These are phyloP conservation scores for Russula ochroleuca DNA, from an alignment of 768 basidiomycete genomes.

Conservation along the genomic window DNA sequence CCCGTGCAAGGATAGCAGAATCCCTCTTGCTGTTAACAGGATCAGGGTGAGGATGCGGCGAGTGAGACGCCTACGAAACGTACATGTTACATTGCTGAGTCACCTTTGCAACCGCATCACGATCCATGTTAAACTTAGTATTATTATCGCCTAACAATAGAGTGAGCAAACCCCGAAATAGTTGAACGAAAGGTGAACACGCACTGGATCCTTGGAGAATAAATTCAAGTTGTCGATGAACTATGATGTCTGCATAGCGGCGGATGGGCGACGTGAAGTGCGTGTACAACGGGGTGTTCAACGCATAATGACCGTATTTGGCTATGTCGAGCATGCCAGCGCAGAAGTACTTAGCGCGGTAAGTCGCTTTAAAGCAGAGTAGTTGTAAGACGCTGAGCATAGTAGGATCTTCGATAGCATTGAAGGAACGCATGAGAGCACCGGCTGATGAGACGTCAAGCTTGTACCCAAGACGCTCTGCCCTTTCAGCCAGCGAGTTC, in stretches of 20 bases:
- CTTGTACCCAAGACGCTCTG: conserved; percentile 74
- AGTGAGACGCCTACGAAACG: conserved; percentile 30
- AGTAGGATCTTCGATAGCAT: conserved; percentile 65
- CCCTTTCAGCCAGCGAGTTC: conserved; percentile 77
- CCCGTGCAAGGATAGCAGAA: conserved; percentile 87
- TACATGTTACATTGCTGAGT: conserved; percentile 98
- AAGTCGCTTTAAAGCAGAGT: conserved; percentile 86
- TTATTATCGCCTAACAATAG: conserved; percentile 33
- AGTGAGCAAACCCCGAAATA: not conserved
- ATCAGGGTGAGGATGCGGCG: not conserved
- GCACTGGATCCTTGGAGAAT: conserved; percentile 67
- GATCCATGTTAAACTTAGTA: conserved; percentile 92
- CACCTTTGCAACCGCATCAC: conserved; percentile 94
- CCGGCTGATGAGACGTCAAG: conserved; percentile 79
- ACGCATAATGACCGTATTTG: conserved; percentile 90
- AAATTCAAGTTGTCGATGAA: conserved; percentile 94
- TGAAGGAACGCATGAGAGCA: conserved; percentile 78
- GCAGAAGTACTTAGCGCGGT: conserved; percentile 97
- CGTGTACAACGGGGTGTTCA: conserved; percentile 88
- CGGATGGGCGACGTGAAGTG: conserved; percentile 92
- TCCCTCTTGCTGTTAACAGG: conserved; percentile 67
- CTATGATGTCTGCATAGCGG: conserved; percentile 89
- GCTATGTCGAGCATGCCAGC: conserved; percentile 99
- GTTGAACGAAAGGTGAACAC: conserved; percentile 29
- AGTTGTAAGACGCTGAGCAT: conserved; percentile 77